phyloP scores from a whole-genome alignment of 1,284 basidiomycete genomes.

The Apiotrichum mycotoxinovorans region DNA sequence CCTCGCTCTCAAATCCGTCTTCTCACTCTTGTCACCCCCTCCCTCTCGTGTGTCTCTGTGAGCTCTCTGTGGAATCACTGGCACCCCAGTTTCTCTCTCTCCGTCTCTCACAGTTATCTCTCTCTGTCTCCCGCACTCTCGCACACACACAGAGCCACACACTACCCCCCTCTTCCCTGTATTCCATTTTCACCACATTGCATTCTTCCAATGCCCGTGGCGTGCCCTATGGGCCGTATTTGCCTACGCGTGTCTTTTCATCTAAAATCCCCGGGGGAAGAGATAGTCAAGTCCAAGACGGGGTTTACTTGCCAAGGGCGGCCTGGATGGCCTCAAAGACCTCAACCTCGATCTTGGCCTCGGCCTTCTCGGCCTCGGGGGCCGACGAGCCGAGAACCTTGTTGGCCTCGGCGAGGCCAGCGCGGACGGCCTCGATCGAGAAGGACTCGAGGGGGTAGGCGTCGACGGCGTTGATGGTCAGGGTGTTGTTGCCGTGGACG shows the following conservation, averaged over 20 bases:
- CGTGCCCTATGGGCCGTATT: not conserved
- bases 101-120: too few relatives aligned
- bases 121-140: too few relatives aligned
- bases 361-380: slow-evolving; percentile 87
- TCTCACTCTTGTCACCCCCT: too few relatives aligned
- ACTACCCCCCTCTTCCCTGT: not conserved
- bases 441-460: slow-evolving; percentile 86
- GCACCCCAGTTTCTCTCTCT: too few relatives aligned
- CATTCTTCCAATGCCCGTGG: slow-evolving; percentile 3
- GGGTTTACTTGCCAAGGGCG: slow-evolving; percentile 56
- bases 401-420: slow-evolving; percentile 85
- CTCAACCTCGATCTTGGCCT: slow-evolving; percentile 91
- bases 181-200: slow-evolving; percentile 7
- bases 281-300: not conserved
- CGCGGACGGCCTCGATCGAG: slow-evolving; percentile 62
- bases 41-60: too few relatives aligned
- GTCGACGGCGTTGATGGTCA: slow-evolving; percentile 97
- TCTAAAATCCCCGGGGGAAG: too few relatives aligned
- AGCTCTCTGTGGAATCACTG: too few relatives aligned
- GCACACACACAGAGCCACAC: too few relatives aligned
- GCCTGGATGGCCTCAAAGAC: slow-evolving; percentile 94
- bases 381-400: slow-evolving; percentile 76
- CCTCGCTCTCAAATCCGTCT: too few relatives aligned
- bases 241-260: not conserved
- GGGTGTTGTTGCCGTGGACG: slow-evolving; percentile 93